Percentiles rank a stretch among this genome's conserved stretches.
Conservation (phyloP, 495 filamentous ascomycete genomes). For the Barbatosphaeria neglecta region DNA sequence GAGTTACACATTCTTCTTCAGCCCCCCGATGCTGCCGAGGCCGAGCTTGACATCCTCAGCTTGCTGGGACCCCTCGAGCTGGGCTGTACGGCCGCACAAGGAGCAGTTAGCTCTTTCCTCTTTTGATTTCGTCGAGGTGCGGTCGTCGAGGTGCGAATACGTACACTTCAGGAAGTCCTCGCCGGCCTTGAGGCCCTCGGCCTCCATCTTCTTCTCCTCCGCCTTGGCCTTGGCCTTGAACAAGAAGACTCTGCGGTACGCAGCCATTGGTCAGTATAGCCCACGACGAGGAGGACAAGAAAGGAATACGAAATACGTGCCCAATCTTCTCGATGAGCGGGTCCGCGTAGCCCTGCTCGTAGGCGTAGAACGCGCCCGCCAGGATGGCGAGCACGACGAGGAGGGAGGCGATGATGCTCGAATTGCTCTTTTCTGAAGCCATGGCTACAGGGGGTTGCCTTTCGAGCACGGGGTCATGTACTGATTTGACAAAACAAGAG, state of each 20-base stretch:
- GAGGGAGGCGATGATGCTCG: slow-evolving; percentile 1
- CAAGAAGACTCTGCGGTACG: not conserved
- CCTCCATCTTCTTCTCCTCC: slow-evolving; percentile 5
- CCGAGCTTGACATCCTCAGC: slow-evolving; percentile 2
- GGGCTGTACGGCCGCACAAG: not conserved
- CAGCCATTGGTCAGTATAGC: not conserved
- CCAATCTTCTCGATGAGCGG: slow-evolving; percentile 6
- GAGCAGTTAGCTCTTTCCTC: no score
- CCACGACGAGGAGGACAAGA: not conserved
- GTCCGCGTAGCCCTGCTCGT: slow-evolving; percentile 6
- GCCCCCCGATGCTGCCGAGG: not conserved
- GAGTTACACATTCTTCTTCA: slow-evolving; percentile 5
- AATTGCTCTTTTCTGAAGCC: not conserved
- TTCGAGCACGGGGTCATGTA: no score
- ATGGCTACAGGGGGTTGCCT: no score
- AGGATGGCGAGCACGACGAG: slow-evolving; percentile 1
- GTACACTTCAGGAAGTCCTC: slow-evolving; percentile 5
- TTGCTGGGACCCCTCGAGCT: slow-evolving; percentile 5
- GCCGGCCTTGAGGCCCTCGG: slow-evolving; percentile 4
- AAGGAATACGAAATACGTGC: not conserved
- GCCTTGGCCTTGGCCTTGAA: slow-evolving; percentile 7
- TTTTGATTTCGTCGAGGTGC: not conserved
- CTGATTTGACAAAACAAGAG: no score
- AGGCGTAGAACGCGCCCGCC: slow-evolving; percentile 1
- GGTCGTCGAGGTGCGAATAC: not conserved